Evolutionary conservation across 371 early-diverging fungal species (phyloP), one percentile per base, ranked within the genome.

Genomic region (Circinella minor): DNA sequence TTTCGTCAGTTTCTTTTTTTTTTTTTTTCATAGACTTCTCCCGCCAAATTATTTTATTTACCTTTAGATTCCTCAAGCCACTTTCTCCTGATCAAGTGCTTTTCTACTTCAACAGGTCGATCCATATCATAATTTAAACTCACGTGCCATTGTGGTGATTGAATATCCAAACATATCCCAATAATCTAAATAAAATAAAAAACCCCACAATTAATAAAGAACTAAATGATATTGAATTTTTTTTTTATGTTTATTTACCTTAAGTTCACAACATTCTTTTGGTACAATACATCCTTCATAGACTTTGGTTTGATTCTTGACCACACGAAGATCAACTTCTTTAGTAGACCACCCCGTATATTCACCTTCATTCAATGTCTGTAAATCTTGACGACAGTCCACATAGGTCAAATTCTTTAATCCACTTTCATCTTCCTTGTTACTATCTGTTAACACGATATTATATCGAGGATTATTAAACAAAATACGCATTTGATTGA

Each of bases 231-330:
- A 43, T 43, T 43, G 43, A 43, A n/a, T n/a, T n/a, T n/a, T n/a
- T n/a, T n/a, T n/a, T n/a, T n/a, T n/a, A n/a, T n/a, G n/a, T n/a
- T n/a, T n/a, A n/a, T 43, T 43, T 15, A 27, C 90, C 82, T 89
- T 88, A 7, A 93, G 57, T n/a, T 87, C 89, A 17, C 86, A 86
- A 34, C 87, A 87, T 27, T 81, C 83, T 49, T 76, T 69, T 1
- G 93, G 91, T 1, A 79, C 39, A n/a, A 93, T 67, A 9, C 64
- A 62, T 5, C 91, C 90, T 76, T 94, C 91, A 59, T 91, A 72
- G 0, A 91, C 90, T 43, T 86, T 87, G 34, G 76, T 87, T 57
- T 82, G 83, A 46, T 82, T 81, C 37, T 89, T 86, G 9, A 61
- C 64, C 15, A 94, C 66, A 17, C 78, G 73, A 55, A 93, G 71